Conservation (phyloP, 2,329 filamentous ascomycete species). For the Penicillium sp. region DNA sequence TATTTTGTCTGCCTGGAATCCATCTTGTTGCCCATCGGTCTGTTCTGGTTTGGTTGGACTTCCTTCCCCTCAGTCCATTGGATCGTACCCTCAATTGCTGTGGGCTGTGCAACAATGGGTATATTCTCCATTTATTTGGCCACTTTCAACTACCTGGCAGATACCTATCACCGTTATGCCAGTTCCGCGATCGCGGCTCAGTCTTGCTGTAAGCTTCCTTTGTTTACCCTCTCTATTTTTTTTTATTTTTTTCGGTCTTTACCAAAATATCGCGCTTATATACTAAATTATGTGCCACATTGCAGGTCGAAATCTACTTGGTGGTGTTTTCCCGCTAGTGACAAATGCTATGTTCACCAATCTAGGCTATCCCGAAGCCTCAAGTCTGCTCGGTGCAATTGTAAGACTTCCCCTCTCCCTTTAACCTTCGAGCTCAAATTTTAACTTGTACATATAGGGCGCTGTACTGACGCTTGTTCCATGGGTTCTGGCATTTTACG, state of each 20-base stretch:
- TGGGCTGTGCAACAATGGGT: slow-evolving; percentile 78
- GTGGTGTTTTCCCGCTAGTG: slow-evolving; percentile 79
- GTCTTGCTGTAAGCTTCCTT: slow-evolving; percentile 64
- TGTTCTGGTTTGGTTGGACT: slow-evolving; percentile 82
- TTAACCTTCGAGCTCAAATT: neutral
- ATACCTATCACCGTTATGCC: slow-evolving; percentile 83
- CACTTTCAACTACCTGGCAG: slow-evolving; percentile 90
- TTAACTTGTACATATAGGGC: slow-evolving; percentile 39
- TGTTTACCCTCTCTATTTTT: neutral
- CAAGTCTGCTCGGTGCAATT: slow-evolving; percentile 76
- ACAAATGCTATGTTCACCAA: slow-evolving; percentile 73
- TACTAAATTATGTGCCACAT: neutral
- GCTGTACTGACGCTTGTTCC: slow-evolving; percentile 75
- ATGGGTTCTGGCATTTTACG: slow-evolving; percentile 81
- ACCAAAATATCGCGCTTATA: neutral
- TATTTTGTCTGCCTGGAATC: slow-evolving; percentile 83
- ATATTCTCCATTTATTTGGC: slow-evolving; percentile 87
- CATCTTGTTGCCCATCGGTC: slow-evolving; percentile 73
- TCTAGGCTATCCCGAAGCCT: slow-evolving; percentile 72
- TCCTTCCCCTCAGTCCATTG: slow-evolving; percentile 66
- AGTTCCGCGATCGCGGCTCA: slow-evolving; percentile 86
- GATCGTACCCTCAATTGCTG: slow-evolving; percentile 71
- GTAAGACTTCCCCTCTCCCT: slow-evolving; percentile 42
- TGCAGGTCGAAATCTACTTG: slow-evolving; percentile 73
- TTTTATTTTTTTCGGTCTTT: too few relatives aligned